phyloP scores from a whole-genome alignment of 73 alveolate genomes.

The Symbiodinium natans region DNA sequence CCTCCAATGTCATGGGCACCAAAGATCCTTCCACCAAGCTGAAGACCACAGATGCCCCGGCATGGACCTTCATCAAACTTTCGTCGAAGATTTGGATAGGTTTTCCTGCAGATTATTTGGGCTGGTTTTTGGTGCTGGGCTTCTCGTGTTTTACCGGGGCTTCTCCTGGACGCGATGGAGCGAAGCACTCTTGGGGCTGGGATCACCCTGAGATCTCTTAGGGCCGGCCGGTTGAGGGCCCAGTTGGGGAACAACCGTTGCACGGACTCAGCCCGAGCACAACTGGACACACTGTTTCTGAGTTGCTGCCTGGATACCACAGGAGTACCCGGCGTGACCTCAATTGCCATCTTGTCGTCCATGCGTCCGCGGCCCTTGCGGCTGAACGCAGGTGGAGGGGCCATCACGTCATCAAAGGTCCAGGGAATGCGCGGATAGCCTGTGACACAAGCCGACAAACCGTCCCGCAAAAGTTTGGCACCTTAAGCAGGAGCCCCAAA shows the following conservation, averaged over 20 bases:
- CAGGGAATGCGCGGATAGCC: background rate
- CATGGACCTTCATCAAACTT: background rate
- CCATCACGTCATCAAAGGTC: background rate
- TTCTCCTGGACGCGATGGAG: no score
- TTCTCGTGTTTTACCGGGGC: no score
- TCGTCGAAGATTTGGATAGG: background rate
- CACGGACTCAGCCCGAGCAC: no score
- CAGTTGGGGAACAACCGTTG: no score
- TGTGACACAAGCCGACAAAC: background rate
- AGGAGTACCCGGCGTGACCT: background rate
- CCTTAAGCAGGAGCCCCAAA: no score
- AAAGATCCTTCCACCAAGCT: background rate
- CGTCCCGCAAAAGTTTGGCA: no score
- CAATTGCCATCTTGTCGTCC: background rate
- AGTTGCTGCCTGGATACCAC: background rate
- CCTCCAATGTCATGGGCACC: background rate
- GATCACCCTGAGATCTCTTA: no score
- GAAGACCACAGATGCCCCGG: background rate
- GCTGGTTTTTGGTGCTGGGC: no score
- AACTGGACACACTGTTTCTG: no score
- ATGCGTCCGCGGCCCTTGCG: background rate
- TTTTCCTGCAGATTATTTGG: background rate
- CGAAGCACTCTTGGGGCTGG: background rate
- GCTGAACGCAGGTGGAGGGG: background rate
- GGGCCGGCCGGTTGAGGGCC: no score